phyloP scores from a whole-genome alignment of 495 filamentous ascomycete species.

The Bathelium albidoporum region DNA sequence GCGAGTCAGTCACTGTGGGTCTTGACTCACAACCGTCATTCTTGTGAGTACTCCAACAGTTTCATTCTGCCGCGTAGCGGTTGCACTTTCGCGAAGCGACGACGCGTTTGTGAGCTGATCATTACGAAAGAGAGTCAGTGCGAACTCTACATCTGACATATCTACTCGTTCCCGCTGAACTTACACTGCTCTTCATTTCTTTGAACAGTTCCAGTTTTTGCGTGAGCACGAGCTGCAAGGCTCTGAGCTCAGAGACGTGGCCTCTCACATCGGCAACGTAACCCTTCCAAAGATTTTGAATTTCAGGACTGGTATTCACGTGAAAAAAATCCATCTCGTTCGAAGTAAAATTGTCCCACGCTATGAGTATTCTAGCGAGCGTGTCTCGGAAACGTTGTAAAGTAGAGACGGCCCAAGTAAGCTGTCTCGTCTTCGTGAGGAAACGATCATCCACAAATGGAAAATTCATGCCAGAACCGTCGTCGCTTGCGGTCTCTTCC shows the following conservation, averaged over 20 bases:
- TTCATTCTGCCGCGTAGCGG: conserved; percentile 12
- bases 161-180: too few relatives aligned
- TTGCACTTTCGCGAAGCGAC: conserved; percentile 10
- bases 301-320: neutral
- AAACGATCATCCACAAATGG: conserved; percentile 10
- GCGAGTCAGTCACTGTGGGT: too few relatives aligned
- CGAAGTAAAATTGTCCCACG: conserved; percentile 11
- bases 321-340: conserved; percentile 6
- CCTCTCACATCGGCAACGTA: conserved; percentile 8
- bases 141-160: too few relatives aligned
- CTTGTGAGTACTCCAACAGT: conserved; percentile 11
- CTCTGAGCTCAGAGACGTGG: conserved; percentile 8
- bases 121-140: too few relatives aligned
- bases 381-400: conserved; percentile 9
- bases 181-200: conserved; percentile 10
- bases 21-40: conserved; percentile 9
- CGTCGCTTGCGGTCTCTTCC: conserved; percentile 9
- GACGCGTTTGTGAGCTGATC: conserved; percentile 12
- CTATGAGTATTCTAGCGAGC: conserved; percentile 7
- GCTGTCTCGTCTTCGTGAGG: conserved; percentile 6
- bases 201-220: conserved; percentile 17
- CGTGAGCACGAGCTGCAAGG: conserved; percentile 1
- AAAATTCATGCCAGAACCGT: neutral
- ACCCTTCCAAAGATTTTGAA: conserved; percentile 6
- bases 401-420: conserved; percentile 3